A percentile compares a stretch with the other conserved stretches of the same genome.
Conservation (phyloP, 2,329 filamentous ascomycete genomes). For the Calonectria montana region DNA sequence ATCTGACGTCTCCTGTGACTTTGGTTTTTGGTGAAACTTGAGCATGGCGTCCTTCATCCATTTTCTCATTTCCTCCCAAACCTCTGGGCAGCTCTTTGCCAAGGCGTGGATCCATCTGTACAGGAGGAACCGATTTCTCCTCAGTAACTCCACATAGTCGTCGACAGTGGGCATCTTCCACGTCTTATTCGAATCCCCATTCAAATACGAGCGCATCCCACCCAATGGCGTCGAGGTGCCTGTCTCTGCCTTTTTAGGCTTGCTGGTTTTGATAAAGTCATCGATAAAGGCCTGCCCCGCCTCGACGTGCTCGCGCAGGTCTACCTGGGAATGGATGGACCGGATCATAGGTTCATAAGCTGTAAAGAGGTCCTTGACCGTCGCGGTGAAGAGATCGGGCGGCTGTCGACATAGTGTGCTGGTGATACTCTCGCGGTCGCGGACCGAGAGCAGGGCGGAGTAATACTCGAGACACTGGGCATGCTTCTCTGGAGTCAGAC, state of each 20-base stretch:
- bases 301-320: slow-evolving; percentile 75
- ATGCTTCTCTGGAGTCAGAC: slow-evolving; percentile 71
- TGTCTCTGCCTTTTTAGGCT: slow-evolving; percentile 52
- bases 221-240: slow-evolving; percentile 35
- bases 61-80: slow-evolving; percentile 68
- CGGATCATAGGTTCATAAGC: slow-evolving; percentile 83
- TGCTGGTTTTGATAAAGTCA: slow-evolving; percentile 74
- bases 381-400: slow-evolving; percentile 79
- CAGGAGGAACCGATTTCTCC: slow-evolving; percentile 70
- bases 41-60: slow-evolving; percentile 70
- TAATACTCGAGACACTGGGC: slow-evolving; percentile 76
- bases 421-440: slow-evolving; percentile 79
- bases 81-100: slow-evolving; percentile 73
- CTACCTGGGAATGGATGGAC: slow-evolving; percentile 75
- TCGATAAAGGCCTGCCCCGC: slow-evolving; percentile 76
- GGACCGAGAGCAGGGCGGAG: slow-evolving; percentile 75
- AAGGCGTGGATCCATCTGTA: slow-evolving; percentile 80
- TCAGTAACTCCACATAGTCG: slow-evolving; percentile 76
- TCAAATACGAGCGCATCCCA: slow-evolving; percentile 12
- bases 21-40: slow-evolving; percentile 60
- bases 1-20: background rate
- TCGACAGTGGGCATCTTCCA: slow-evolving; percentile 69
- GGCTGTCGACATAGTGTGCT: slow-evolving; percentile 73
- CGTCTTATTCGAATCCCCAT: slow-evolving; percentile 37
- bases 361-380: slow-evolving; percentile 71